phyloP scores from a whole-genome alignment of 1,284 basidiomycete genomes.

The Anthracocystis walkeri region DNA sequence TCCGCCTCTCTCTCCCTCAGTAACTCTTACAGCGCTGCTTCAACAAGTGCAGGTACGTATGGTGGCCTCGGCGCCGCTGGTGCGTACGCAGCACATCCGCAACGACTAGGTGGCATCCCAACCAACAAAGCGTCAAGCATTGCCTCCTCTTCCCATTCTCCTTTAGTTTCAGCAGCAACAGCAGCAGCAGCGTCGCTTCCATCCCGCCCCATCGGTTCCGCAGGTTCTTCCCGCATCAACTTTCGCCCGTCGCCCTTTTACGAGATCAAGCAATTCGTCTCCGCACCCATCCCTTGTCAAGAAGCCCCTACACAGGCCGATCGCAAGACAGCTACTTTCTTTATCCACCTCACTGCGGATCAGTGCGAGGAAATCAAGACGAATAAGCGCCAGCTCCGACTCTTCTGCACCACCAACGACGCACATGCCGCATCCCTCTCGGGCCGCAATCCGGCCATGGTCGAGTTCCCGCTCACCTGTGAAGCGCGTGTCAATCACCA shows the following conservation, averaged over 20 bases:
- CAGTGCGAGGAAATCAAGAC: constrained; percentile 44
- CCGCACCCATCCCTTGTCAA: constrained; percentile 43
- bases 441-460: constrained; percentile 37
- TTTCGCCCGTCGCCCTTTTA: constrained; percentile 63
- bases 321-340: constrained; percentile 44
- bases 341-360: constrained; percentile 43
- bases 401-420: constrained; percentile 61
- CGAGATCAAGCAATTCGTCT: constrained; percentile 58
- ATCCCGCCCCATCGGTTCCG: constrained; percentile 18
- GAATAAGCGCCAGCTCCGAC: constrained; percentile 43
- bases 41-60: constrained; percentile 46
- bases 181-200: constrained; percentile 7
- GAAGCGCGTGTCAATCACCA: constrained; percentile 61
- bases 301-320: constrained; percentile 55
- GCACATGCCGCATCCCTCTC: constrained; percentile 53
- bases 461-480: constrained; percentile 64
- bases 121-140: constrained; percentile 27
- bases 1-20: neutral
- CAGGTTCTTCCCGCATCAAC: constrained; percentile 36
- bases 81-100: constrained; percentile 30
- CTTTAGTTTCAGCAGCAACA: constrained; percentile 17
- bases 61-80: constrained; percentile 23
- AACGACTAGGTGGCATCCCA: constrained; percentile 30
- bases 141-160: constrained; percentile 36
- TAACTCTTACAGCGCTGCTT: constrained; percentile 4